phyloP scores from a whole-genome alignment of 2,329 filamentous ascomycete genomes.

The Apiospora aurea region DNA sequence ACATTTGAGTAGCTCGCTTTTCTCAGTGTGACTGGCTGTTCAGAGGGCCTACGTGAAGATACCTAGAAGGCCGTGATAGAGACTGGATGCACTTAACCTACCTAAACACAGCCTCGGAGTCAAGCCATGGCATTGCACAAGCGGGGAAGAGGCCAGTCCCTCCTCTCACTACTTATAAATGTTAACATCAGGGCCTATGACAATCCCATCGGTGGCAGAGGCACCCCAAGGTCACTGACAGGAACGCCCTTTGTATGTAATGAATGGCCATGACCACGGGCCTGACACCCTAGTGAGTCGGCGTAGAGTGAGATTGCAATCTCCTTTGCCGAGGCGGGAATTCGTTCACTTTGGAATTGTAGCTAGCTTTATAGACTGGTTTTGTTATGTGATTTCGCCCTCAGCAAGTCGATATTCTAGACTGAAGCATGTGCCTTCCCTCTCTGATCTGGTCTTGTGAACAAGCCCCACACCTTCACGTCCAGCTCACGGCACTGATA shows the following conservation, averaged over 20 bases:
- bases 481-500: neutral
- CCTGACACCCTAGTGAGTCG: neutral
- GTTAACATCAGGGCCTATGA: too few relatives aligned
- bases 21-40: too few relatives aligned
- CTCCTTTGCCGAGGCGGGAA: neutral
- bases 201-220: too few relatives aligned
- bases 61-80: too few relatives aligned
- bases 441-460: neutral
- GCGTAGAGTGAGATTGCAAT: neutral
- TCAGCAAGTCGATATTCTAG: neutral
- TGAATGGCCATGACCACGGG: too few relatives aligned
- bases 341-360: too few relatives aligned
- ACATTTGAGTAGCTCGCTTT: too few relatives aligned
- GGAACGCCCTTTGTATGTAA: too few relatives aligned
- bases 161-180: neutral
- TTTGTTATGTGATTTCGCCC: neutral
- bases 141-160: neutral
- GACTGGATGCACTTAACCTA: too few relatives aligned
- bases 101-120: neutral
- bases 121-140: neutral
- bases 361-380: neutral
- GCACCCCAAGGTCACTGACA: too few relatives aligned
- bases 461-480: too few relatives aligned
- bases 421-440: neutral
- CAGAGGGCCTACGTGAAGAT: too few relatives aligned